Base-by-base conservation (phyloP, 2,329 filamentous ascomycete species). In the Periglandula ipomoeae region DNA sequence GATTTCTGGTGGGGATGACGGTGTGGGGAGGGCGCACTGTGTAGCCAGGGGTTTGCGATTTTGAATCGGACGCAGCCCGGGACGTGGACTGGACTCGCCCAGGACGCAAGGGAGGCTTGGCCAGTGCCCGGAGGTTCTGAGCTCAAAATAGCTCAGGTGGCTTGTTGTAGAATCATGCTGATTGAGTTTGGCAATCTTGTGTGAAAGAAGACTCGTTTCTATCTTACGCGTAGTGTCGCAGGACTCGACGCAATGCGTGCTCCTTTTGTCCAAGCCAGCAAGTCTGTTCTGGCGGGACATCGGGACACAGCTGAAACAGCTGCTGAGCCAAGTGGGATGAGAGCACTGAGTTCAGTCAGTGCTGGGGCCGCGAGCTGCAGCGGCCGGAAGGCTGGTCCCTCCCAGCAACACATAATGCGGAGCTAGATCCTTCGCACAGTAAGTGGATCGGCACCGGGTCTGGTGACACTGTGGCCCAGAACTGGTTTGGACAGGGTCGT, bases 401-500 rank as follows among this genome's bases (percentile, higher is more conserved):
- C 32, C 39, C 22, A 37, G 30, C 35, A 23, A 13, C 4, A n/a
- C 27, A 43, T 23, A 47, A 39, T 44, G 47, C 19, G 10, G 9
- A 7, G 13, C 3, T 9, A 4, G 15, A 2, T 13, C 1, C 5
- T 17, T 34, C 46, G 48, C 44, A 54, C 52, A 35, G 52, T 52
- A 43, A 30, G 48, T 42, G 51, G 52, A 52, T 44, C 44, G 41
- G 32, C 24, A 30, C 22, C 39, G 39, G 43, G 49, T 38, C 40
- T 50, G 50, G 47, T 52, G 50, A 52, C 50, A 47, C 48, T 24
- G 30, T 44, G 46, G 50, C 38, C 50, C 40, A 26, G 44, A 32
- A 45, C 24, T 24, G 19, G 24, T 17, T 20, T 44, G 19, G 32
- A 20, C 17, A 44, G 32, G 49, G 27, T 39, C 44, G 27, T 49